Conservation (phyloP, 2,329 filamentous ascomycete species). For the Trichophaea hybrida region DNA sequence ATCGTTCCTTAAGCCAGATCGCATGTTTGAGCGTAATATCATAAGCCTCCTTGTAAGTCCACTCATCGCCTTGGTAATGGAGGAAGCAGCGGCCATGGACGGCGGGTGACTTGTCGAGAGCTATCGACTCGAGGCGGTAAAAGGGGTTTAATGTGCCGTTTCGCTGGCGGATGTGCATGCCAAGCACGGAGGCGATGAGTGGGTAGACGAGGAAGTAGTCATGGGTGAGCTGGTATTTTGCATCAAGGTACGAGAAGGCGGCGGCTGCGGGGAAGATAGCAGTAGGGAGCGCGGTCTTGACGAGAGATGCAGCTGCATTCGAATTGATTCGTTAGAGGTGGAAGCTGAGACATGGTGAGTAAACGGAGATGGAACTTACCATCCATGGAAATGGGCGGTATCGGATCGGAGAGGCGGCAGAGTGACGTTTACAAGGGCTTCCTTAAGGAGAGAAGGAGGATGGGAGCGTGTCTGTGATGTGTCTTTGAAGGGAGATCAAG, state of each 20-base stretch:
- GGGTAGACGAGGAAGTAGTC: slow-evolving; percentile 49
- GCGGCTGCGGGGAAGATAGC: slow-evolving; percentile 50
- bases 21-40: slow-evolving; percentile 57
- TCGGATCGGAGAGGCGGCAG: no score
- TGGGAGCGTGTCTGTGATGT: no score
- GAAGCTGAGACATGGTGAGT: neutral
- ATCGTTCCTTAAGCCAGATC: slow-evolving; percentile 52
- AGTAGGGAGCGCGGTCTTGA: slow-evolving; percentile 82
- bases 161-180: slow-evolving; percentile 35
- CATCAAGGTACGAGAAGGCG: slow-evolving; percentile 64
- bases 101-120: slow-evolving; percentile 39
- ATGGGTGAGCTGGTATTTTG: slow-evolving; percentile 50
- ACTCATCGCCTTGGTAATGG: slow-evolving; percentile 52
- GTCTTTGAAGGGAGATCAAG: no score
- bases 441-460: no score
- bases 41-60: slow-evolving; percentile 66
- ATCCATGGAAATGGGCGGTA: neutral
- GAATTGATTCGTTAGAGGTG: slow-evolving; percentile 58
- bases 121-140: slow-evolving; percentile 57
- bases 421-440: no score
- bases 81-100: slow-evolving; percentile 39
- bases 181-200: slow-evolving; percentile 32
- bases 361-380: neutral
- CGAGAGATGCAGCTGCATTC: slow-evolving; percentile 77
- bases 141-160: slow-evolving; percentile 55